Evolutionary conservation across 495 filamentous ascomycete species (phyloP), one percentile per base, ranked within the genome.

Genomic region (Trichoderma erinaceum): DNA sequence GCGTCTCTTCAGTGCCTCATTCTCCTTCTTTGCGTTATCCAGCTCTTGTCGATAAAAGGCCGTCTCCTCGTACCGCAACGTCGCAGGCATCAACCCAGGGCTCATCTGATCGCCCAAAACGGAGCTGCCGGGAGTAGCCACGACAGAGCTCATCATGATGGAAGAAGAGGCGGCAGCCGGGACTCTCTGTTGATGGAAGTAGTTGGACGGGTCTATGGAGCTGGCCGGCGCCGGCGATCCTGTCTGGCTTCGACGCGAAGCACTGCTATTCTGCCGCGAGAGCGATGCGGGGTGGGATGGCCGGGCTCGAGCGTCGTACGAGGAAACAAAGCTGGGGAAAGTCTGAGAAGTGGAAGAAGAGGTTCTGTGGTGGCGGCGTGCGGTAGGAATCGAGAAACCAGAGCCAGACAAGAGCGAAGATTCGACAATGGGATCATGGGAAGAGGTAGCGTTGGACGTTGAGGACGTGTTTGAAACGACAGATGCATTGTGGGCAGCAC

Each of bases 381-480:
- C 70, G 18, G 76, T 76, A 61, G 77, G 76, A 44, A 79, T 76
- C 6, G 79, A 77, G 46, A 78, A 78, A 41, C 76, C 78, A 3
- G 77, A 73, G 18, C 76, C 79, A 15, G 76, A 76, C 52, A 74
- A 44, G 25, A 75, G 73, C 18, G 71, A 67, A 8, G 70, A 68
- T 50, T 80, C 78, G 65, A 70, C 71, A 50, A 78, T 71, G 1
- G 77, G 70, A 46, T 80, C 77, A 69, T 78, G 71, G 68, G 73
- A 77, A 25, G 79, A 79, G 43, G 76, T 76, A 66, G 78, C 78
- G 25, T 81, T 81, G 38, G 84, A 83, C 21, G 88, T 84, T 23
- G 90, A 92, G 13, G 92, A 96, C 25, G 89, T 76, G 27, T 91
- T 95, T 15, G 92, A 95, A 65, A 87, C 88, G 41, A 92, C 90